phyloP scores from a whole-genome alignment of 1,284 basidiomycete species.

The Ustilago shanxiensis region DNA sequence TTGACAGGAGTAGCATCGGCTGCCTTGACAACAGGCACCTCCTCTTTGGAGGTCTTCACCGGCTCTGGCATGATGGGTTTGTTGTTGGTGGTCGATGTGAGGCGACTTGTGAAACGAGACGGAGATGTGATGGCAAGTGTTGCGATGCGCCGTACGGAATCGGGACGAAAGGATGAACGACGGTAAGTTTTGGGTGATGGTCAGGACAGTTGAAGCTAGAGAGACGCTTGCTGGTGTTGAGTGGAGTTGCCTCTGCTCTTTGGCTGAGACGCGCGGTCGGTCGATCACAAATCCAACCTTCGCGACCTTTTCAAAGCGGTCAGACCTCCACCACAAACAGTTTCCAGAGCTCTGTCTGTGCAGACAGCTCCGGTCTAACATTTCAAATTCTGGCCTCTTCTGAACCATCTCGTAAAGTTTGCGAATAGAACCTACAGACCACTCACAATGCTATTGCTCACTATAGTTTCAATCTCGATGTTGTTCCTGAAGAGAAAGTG shows the following conservation, averaged over 20 bases:
- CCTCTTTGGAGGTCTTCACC: constrained; percentile 37
- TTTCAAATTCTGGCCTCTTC: no score
- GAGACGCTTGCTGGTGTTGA: constrained; percentile 4
- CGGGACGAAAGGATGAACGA: no score
- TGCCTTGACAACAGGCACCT: constrained; percentile 17
- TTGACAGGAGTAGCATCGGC: constrained; percentile 14
- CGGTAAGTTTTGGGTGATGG: neutral
- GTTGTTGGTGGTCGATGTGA: neutral
- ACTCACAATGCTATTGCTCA: neutral
- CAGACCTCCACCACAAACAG: constrained; percentile 37
- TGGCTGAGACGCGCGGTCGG: constrained; percentile 49
- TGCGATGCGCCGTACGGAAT: neutral
- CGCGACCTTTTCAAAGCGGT: constrained; percentile 15
- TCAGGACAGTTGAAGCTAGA: neutral
- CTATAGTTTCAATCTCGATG: neutral
- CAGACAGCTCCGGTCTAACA: constrained; percentile 1
- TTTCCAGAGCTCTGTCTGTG: neutral
- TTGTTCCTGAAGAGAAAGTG: neutral
- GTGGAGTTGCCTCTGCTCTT: constrained; percentile 4
- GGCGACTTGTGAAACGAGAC: no score
- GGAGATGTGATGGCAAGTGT: neutral
- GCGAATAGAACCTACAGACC: no score
- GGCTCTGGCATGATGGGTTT: constrained; percentile 43
- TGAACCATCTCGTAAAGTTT: no score
- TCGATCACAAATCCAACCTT: constrained; percentile 41